Percentiles rank a stretch among this genome's conserved stretches.
Conservation (phyloP, 345 rosid genomes). For the Pugionium dolabratum region DNA sequence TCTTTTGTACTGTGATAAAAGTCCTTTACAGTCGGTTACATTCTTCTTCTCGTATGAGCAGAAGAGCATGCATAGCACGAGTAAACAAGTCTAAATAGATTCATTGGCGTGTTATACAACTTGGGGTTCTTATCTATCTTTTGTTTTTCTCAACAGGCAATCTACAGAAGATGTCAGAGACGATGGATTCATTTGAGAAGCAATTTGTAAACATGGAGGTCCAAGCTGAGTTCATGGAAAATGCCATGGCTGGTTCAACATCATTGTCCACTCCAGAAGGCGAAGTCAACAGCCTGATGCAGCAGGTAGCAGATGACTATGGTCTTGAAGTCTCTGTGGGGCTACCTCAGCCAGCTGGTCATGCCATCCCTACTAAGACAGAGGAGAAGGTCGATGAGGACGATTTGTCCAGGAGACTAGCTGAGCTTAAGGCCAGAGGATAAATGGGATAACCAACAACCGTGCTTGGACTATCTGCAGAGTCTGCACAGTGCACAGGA, state of each 20-base stretch:
- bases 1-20: background rate
- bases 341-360: constrained; percentile 92
- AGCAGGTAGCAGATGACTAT: constrained; percentile 98
- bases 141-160: constrained; percentile 56
- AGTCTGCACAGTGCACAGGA: constrained; percentile 12
- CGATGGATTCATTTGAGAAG: constrained; percentile 98
- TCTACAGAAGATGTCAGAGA: constrained; percentile 99
- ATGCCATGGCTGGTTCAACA: constrained; percentile 96
- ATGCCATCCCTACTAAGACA: constrained; percentile 73
- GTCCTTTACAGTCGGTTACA: background rate
- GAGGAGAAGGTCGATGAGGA: constrained; percentile 97
- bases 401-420: constrained; percentile 93
- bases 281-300: constrained; percentile 98
- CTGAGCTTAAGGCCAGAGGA: constrained; percentile 92
- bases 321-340: constrained; percentile 98
- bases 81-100: no score
- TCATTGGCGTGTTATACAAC: background rate
- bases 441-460: constrained; percentile 30
- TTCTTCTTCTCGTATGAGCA: background rate
- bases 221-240: constrained; percentile 99
- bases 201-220: constrained; percentile 99
- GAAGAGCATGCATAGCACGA: background rate
- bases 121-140: background rate
- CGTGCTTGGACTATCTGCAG: constrained; percentile 25
- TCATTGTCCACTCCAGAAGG: constrained; percentile 98